Conservation (phyloP, 805 yeast genomes). For the Pichia cabralensis region DNA sequence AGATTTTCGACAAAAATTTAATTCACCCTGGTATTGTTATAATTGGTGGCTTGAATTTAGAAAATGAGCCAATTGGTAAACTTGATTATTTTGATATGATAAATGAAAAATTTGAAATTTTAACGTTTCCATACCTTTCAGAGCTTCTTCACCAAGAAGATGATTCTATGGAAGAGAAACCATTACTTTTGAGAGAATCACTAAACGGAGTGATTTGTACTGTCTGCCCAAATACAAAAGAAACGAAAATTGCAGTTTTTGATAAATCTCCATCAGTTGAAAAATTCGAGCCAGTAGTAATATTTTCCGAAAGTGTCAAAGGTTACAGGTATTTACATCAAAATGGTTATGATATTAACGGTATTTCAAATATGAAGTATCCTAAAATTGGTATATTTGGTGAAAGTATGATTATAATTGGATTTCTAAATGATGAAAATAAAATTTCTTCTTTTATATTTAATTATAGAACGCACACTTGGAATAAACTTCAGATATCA, state of each 20-base stretch:
- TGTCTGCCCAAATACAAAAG: background rate
- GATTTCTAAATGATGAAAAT: constrained; percentile 40
- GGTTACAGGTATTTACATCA: constrained; percentile 8
- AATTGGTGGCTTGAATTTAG: constrained; percentile 41
- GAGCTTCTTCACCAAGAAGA: background rate
- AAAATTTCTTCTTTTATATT: constrained; percentile 40
- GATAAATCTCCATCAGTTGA: constrained; percentile 3
- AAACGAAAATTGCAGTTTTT: background rate
- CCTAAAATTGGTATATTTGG: constrained; percentile 62
- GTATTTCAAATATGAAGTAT: constrained; percentile 15
- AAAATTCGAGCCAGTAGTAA: constrained; percentile 18
- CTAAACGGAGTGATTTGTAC: background rate
- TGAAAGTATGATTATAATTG: constrained; percentile 51
- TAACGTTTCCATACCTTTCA: background rate
- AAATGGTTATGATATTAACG: constrained; percentile 1
- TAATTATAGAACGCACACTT: constrained; percentile 45
- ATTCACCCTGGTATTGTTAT: constrained; percentile 40
- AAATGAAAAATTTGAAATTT: background rate
- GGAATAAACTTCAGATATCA: constrained; percentile 53
- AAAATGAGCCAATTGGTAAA: constrained; percentile 25
- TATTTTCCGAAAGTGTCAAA: constrained; percentile 9
- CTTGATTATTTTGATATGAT: constrained; percentile 37
- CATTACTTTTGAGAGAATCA: constrained; percentile 1
- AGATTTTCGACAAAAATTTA: constrained; percentile 25
- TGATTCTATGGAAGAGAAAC: constrained; percentile 2